These are phyloP conservation scores for Taphrina confusa DNA, from an alignment of 1,139 yeast genomes.

Conservation along the genomic window DNA sequence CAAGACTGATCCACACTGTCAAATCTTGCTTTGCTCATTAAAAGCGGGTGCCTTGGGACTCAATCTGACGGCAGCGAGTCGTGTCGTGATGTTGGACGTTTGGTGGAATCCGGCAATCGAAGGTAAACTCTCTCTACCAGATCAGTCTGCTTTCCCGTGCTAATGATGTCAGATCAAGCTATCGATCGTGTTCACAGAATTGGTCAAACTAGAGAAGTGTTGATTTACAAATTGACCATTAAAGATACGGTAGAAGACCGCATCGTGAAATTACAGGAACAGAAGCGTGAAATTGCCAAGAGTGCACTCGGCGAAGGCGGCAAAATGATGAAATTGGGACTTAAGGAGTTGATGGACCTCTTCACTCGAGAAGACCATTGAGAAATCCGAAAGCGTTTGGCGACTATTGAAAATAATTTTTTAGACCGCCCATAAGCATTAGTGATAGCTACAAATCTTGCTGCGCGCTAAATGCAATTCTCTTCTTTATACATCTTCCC, in stretches of 20 bases:
- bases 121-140: background rate
- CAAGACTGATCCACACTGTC: constrained; percentile 45
- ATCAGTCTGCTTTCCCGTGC: background rate
- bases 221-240: constrained; percentile 54
- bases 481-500: background rate
- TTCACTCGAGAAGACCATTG: constrained; percentile 21
- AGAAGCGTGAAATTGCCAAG: constrained; percentile 52
- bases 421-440: background rate
- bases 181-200: constrained; percentile 63
- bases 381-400: background rate
- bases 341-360: constrained; percentile 33
- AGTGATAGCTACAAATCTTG: background rate
- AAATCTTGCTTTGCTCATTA: constrained; percentile 58
- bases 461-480: constrained; percentile 2
- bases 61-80: constrained; percentile 59
- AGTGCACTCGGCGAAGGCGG: constrained; percentile 53
- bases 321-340: constrained; percentile 25
- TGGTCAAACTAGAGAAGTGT: constrained; percentile 59
- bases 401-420: background rate
- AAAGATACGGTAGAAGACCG: constrained; percentile 56
- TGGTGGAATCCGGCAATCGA: constrained; percentile 63
- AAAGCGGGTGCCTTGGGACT: constrained; percentile 63
- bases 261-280: constrained; percentile 54
- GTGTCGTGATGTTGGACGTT: constrained; percentile 60
- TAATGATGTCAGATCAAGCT: constrained; percentile 53